These are phyloP conservation scores for Avena insularis DNA, from an alignment of 176 grass and related monocot species.

Conservation along the genomic window DNA sequence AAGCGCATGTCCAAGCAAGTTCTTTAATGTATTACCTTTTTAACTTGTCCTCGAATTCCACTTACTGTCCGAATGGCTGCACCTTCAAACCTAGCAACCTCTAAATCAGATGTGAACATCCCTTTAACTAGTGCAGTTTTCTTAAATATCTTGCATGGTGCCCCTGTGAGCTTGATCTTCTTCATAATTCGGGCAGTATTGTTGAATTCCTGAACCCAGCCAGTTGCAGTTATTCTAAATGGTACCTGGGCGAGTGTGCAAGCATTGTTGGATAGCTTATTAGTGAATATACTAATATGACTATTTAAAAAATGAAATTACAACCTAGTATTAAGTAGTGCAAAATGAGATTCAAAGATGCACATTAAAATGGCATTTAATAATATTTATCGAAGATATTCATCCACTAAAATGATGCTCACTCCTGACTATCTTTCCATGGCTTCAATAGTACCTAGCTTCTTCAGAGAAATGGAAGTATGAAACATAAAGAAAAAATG, in stretches of 20 bases:
- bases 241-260: constrained; percentile 59
- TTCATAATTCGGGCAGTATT: constrained; percentile 90
- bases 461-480: constrained; percentile 27
- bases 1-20: constrained; percentile 26
- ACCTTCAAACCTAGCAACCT: constrained; percentile 99
- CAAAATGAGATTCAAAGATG: constrained; percentile 7
- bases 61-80: constrained; percentile 85
- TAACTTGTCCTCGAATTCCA: constrained; percentile 93
- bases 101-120: constrained; percentile 97
- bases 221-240: constrained; percentile 82
- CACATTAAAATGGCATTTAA: constrained; percentile 25
- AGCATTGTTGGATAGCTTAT: constrained; percentile 43
- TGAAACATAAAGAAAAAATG: constrained; percentile 12
- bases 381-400: neutral
- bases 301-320: constrained; percentile 9
- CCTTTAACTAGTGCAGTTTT: constrained; percentile 94
- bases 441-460: constrained; percentile 14
- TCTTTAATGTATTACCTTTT: constrained; percentile 72
- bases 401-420: constrained; percentile 21
- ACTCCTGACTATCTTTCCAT: neutral
- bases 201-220: constrained; percentile 96
- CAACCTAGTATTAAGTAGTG: neutral
- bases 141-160: constrained; percentile 95
- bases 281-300: constrained; percentile 20
- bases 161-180: constrained; percentile 89